Base-by-base conservation (phyloP, 2,329 filamentous ascomycete species). In the Fusarium protoensiforme region DNA sequence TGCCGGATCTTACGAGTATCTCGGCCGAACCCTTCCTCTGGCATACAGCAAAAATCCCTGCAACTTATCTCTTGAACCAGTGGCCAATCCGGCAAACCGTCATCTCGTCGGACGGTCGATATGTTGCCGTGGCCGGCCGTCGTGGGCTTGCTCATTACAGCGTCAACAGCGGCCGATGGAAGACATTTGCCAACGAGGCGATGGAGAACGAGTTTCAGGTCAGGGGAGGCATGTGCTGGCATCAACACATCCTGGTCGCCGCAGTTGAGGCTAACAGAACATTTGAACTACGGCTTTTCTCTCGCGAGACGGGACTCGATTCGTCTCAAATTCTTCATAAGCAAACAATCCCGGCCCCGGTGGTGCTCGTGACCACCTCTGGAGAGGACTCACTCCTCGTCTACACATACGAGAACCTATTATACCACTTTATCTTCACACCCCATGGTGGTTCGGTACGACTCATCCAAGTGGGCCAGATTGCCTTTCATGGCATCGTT, bases 151-250 rank as follows among this genome's bases (percentile, higher is more conserved):
- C 96, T 11, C 96, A 99, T 81, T 99, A 99, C 83, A 98, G 96
- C 78, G 91, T 98, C 69, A 93, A 93, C 75, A 98, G 96, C 79
- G 94, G 96, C 31, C 90, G 96, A 67, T 99, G 96, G 96, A 98
- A 97, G 81, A 97, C 93, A 0, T 99, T 99, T 80, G 89, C 92
- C 57, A 94, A 95, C 77, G 89, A 92, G 29, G 90, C 89, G 33
- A 89, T 92, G 78, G 96, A 98, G 82, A 95, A 95, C 77, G 94
- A 95, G 71, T 99, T 99, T 80, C 91, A 94, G 27, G 94, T 99
- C 16, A 89, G 95, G 71, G 96, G 96, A 57, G 96, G 96, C 8
- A 98, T 99, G 95, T 98, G 96, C 81, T 99, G 96, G 96, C 95
- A 97, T 80, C 95, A 97, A 75, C 96, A 99, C 82, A 93, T 98